These are phyloP conservation scores for Schizophyllum commune DNA, from an alignment of 1,284 basidiomycete species.

Conservation along the genomic window DNA sequence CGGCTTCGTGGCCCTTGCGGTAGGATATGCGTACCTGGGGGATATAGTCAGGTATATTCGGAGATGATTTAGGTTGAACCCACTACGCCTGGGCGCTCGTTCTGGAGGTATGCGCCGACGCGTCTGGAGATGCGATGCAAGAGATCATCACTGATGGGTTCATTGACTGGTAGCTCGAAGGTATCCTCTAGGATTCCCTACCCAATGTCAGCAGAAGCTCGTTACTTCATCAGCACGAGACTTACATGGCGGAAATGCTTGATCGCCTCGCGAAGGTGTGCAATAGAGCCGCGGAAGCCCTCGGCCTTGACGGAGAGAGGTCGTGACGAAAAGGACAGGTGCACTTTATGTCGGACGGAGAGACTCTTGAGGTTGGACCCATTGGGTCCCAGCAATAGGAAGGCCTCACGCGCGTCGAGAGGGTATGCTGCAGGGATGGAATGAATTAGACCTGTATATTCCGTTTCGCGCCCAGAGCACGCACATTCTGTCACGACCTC, in stretches of 20 bases:
- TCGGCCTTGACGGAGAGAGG: constrained; percentile 54
- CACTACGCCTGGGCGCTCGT: background rate
- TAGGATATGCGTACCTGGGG: constrained; percentile 56
- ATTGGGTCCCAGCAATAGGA: constrained; percentile 69
- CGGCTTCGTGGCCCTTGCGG: constrained; percentile 27
- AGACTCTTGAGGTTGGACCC: constrained; percentile 53
- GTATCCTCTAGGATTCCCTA: constrained; percentile 45
- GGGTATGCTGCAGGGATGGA: constrained; percentile 37
- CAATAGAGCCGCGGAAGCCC: constrained; percentile 43
- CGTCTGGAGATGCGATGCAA: constrained; percentile 1
- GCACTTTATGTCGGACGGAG: constrained; percentile 51
- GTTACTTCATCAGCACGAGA: no score
- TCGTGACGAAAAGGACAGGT: constrained; percentile 46
- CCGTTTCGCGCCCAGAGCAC: constrained; percentile 16
- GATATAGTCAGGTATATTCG: no score
- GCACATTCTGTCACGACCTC: constrained; percentile 43
- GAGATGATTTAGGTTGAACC: background rate
- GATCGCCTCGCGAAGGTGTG: constrained; percentile 36
- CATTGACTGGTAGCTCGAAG: background rate
- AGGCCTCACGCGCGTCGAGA: constrained; percentile 51
- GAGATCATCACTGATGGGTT: background rate
- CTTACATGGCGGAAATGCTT: constrained; percentile 27
- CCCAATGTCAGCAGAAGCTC: constrained; percentile 1
- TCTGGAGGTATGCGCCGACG: background rate
- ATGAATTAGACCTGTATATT: constrained; percentile 6